A percentile compares a stretch with the other conserved stretches of the same genome.
These are phyloP conservation scores for Phialophora verrucosa DNA, from an alignment of 2,329 filamentous ascomycete genomes.

Conservation along the genomic window DNA sequence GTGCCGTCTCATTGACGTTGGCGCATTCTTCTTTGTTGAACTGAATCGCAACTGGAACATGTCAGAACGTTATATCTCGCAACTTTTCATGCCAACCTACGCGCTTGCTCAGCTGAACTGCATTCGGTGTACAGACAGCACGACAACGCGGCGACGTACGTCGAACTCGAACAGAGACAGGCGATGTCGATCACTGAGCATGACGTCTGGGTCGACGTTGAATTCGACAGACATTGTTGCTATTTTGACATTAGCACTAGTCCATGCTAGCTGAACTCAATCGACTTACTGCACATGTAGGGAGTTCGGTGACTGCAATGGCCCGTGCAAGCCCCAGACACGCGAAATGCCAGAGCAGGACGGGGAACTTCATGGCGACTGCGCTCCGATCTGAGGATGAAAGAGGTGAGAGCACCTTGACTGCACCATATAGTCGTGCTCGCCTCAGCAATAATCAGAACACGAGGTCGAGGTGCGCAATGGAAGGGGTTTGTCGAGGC, in stretches of 20 bases:
- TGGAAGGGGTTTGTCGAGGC: conserved; percentile 11
- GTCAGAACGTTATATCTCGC: conserved; percentile 6
- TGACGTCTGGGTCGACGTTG: conserved; percentile 34
- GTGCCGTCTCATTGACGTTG: conserved; percentile 39
- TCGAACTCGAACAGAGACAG: conserved; percentile 37
- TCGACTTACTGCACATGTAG: conserved; percentile 36
- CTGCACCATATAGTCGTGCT: conserved; percentile 24
- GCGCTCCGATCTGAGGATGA: conserved; percentile 7
- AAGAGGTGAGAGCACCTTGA: conserved; percentile 10
- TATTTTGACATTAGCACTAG: conserved; percentile 26
- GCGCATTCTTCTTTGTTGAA: conserved; percentile 41
- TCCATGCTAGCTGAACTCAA: neutral
- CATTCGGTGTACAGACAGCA: conserved; percentile 40
- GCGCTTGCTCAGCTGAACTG: conserved; percentile 36
- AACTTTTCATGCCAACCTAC: conserved; percentile 26
- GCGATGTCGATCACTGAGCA: conserved; percentile 39
- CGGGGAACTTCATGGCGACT: conserved; percentile 26
- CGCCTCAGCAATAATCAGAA: neutral
- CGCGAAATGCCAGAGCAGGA: conserved; percentile 14
- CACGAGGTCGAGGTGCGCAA: neutral
- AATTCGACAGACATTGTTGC: conserved; percentile 40
- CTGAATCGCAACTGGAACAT: conserved; percentile 37
- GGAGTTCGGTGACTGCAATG: conserved; percentile 35
- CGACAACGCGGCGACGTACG: conserved; percentile 39
- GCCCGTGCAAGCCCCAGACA: conserved; percentile 22